These are phyloP conservation scores for Filobasidium uniguttulatum DNA, from an alignment of 1,284 basidiomycete species.

Conservation along the genomic window DNA sequence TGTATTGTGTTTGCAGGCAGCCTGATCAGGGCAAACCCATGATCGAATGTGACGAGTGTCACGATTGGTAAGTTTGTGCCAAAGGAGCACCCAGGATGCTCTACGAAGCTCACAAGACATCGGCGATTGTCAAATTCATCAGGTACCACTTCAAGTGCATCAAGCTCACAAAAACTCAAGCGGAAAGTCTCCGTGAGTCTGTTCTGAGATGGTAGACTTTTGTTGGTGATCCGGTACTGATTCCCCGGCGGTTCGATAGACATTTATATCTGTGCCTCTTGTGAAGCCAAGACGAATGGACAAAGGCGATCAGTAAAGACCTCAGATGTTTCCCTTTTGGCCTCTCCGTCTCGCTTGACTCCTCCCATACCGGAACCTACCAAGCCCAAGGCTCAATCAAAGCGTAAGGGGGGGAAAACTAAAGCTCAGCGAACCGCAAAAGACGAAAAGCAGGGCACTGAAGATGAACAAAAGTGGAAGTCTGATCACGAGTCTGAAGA, in stretches of 20 bases:
- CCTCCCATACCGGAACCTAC: not conserved
- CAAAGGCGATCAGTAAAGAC: not conserved
- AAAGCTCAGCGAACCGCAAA: not conserved
- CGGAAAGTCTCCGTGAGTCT: conserved; percentile 1
- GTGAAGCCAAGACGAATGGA: not conserved
- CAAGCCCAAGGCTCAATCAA: not conserved
- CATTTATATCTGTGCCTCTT: not conserved
- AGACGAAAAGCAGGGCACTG: no score
- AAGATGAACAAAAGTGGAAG: not conserved
- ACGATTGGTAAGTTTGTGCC: conserved; percentile 9
- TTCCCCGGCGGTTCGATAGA: no score
- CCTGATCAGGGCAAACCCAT: not conserved
- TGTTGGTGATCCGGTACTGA: no score
- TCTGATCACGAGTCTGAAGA: not conserved
- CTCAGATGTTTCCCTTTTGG: conserved; percentile 2
- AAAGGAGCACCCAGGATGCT: no score
- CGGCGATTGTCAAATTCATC: not conserved
- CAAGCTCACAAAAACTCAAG: conserved; percentile 5
- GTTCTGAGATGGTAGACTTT: no score
- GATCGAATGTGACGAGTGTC: conserved; percentile 5
- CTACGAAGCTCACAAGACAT: not conserved
- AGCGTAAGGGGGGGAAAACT: not conserved
- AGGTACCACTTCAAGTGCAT: conserved; percentile 10
- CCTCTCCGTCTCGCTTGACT: conserved; percentile 2
- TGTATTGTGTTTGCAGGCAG: conserved; percentile 4